Percentiles rank a stretch among this genome's conserved stretches.
Evolutionary conservation across 2,329 filamentous ascomycete species (phyloP).

Genomic region (Neophaeococcomyces mojaviensis): DNA sequence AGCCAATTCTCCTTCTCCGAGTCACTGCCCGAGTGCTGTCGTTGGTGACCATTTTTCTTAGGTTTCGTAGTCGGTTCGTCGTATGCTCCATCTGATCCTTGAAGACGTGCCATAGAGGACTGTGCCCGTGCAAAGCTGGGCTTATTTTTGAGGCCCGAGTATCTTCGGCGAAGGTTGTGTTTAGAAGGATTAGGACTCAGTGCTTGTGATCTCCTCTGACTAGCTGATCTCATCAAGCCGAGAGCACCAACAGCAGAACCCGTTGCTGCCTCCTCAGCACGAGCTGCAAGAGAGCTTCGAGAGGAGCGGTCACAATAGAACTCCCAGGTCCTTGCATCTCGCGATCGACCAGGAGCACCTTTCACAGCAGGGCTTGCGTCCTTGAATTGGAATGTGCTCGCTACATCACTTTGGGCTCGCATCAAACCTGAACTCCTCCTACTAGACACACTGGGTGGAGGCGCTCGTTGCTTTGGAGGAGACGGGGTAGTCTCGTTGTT

Average conservation of each 20-base stretch:
- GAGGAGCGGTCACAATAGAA: conserved; percentile 77
- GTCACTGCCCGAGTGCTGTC: conserved; percentile 52
- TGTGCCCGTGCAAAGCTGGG: conserved; percentile 53
- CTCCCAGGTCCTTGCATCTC: conserved; percentile 85
- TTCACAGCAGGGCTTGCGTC: conserved; percentile 9
- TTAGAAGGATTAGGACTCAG: conserved; percentile 38
- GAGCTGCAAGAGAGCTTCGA: conserved; percentile 70
- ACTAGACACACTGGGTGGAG: conserved; percentile 30
- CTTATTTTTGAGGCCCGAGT: conserved; percentile 40
- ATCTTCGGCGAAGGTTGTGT: conserved; percentile 41
- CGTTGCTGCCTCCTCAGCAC: conserved; percentile 70
- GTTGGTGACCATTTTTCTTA: conserved; percentile 31
- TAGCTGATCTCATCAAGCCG: conserved; percentile 67
- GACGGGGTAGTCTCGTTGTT: conserved; percentile 63
- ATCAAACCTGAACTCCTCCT: conserved; percentile 44
- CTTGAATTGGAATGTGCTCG: conserved; percentile 11
- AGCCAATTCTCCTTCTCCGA: conserved; percentile 95
- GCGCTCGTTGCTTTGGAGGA: conserved; percentile 48
- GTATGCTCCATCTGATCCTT: conserved; percentile 35
- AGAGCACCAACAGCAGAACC: conserved; percentile 77
- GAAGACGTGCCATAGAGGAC: conserved; percentile 57
- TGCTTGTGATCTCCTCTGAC: conserved; percentile 39
- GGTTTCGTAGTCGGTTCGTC: conserved; percentile 19
- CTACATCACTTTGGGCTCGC: conserved; percentile 24
- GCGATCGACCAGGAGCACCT: conserved; percentile 62